A percentile compares a stretch with the other conserved stretches of the same genome.
Conservation (phyloP, 176 grass and related monocot species). For the Pontederia paniculata region DNA sequence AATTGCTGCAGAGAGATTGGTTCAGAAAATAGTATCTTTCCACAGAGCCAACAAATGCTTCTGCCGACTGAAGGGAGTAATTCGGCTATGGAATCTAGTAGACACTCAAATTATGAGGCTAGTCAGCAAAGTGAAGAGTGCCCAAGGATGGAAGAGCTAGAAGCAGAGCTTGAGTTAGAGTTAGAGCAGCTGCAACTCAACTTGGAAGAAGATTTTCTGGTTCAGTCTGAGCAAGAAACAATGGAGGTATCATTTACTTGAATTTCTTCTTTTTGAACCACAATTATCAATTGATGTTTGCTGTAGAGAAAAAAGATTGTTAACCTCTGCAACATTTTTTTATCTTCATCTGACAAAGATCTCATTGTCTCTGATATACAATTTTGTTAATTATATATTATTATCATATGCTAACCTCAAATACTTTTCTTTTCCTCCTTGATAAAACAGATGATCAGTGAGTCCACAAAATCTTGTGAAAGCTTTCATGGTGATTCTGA, state of each 20-base stretch:
- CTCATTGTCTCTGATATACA: too few relatives aligned
- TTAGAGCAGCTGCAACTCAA: slow-evolving; percentile 7
- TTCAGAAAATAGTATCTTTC: neutral
- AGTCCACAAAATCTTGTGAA: neutral
- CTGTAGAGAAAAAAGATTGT: neutral
- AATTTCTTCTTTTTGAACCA: neutral
- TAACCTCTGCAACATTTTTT: neutral
- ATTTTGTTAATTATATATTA: too few relatives aligned
- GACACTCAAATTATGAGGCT: neutral
- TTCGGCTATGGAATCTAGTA: neutral
- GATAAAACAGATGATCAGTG: slow-evolving; percentile 10
- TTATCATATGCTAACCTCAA: too few relatives aligned
- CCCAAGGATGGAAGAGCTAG: slow-evolving; percentile 4
- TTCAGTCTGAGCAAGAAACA: neutral
- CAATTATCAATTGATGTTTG: neutral
- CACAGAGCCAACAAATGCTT: neutral
- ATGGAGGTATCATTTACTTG: neutral
- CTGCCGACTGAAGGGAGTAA: neutral
- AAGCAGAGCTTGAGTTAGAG: slow-evolving; percentile 8
- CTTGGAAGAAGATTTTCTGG: slow-evolving; percentile 4
- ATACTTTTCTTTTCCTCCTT: neutral
- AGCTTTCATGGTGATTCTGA: neutral
- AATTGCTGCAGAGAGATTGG: neutral
- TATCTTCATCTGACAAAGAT: too few relatives aligned
- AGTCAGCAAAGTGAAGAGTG: neutral